Evolutionary conservation across 2,329 filamentous ascomycete genomes (phyloP).

Genomic region (Colletotrichum brevisporum): DNA sequence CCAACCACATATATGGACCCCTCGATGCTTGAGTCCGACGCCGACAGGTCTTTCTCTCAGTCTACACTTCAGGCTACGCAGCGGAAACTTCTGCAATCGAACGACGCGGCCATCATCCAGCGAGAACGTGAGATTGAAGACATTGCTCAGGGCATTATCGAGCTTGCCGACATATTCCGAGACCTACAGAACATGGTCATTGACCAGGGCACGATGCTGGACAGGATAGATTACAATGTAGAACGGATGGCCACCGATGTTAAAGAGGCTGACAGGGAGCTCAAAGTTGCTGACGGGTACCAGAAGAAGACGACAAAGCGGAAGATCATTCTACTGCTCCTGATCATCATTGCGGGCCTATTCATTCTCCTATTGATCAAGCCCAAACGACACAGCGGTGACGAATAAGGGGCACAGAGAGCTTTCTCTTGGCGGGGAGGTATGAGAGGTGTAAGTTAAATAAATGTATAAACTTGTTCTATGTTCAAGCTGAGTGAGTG

Average conservation of each 20-base stretch:
- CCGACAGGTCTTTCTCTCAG: slow-evolving; percentile 92
- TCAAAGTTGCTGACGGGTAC: slow-evolving; percentile 89
- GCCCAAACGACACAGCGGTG: slow-evolving; percentile 68
- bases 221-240: slow-evolving; percentile 98
- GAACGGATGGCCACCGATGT: slow-evolving; percentile 95
- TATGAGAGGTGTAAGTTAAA: slow-evolving; percentile 42
- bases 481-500: slow-evolving; percentile 40
- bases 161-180: slow-evolving; percentile 95
- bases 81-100: slow-evolving; percentile 76
- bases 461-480: slow-evolving; percentile 44
- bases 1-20: slow-evolving; percentile 80
- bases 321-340: slow-evolving; percentile 90
- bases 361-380: slow-evolving; percentile 89
- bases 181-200: slow-evolving; percentile 97
- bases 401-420: slow-evolving; percentile 42
- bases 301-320: slow-evolving; percentile 90
- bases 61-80: slow-evolving; percentile 87
- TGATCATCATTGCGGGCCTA: slow-evolving; percentile 86
- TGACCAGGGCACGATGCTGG: slow-evolving; percentile 90
- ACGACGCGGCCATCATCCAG: slow-evolving; percentile 89
- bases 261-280: slow-evolving; percentile 91
- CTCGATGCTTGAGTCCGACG: slow-evolving; percentile 92
- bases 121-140: slow-evolving; percentile 97
- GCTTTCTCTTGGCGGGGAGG: slow-evolving; percentile 13
- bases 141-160: slow-evolving; percentile 98